These are phyloP conservation scores for Solanum hybrid DNA, from an alignment of 305 asterid genomes.

Conservation along the genomic window DNA sequence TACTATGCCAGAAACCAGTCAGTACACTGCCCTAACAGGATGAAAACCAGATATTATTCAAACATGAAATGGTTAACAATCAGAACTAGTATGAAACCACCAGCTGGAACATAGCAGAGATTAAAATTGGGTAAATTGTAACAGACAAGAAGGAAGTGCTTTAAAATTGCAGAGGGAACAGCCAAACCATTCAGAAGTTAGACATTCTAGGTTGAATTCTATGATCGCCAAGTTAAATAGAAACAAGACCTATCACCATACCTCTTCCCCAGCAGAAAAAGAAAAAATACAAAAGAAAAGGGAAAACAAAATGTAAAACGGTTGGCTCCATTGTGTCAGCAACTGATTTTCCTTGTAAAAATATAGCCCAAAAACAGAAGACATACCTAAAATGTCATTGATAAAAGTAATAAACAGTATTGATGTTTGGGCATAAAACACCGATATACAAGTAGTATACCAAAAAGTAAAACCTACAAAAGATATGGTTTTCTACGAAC, in stretches of 20 bases:
- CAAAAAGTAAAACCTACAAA: neutral
- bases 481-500: neutral
- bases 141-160: neutral
- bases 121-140: neutral
- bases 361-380: neutral
- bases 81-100: neutral
- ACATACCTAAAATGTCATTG: neutral
- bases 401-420: neutral
- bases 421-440: neutral
- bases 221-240: neutral
- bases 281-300: neutral
- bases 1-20: neutral
- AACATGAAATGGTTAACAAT: neutral
- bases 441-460: neutral
- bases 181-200: neutral
- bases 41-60: neutral
- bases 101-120: neutral
- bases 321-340: neutral
- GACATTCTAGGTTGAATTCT: constrained; percentile 1
- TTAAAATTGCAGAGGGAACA: neutral
- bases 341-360: neutral
- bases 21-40: neutral
- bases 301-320: neutral
- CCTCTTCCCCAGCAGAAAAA: neutral
- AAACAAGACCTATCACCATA: neutral